Conservation (phyloP, 2,329 filamentous ascomycete genomes). For the Nemania abortiva region DNA sequence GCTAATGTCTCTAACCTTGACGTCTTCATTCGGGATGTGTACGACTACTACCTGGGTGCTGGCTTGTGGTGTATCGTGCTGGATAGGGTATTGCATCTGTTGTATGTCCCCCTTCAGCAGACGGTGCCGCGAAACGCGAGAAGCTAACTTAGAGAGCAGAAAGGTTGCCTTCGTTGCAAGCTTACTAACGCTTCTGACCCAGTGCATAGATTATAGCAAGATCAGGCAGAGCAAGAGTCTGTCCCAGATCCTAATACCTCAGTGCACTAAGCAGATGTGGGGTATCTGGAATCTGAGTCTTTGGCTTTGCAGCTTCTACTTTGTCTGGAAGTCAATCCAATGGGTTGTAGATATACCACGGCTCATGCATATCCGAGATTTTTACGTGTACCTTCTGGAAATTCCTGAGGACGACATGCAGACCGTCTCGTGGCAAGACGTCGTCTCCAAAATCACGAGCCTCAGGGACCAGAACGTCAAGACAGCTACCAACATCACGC, state of each 20-base stretch:
- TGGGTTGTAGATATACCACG: constrained; percentile 79
- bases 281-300: constrained; percentile 80
- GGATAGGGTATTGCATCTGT: constrained; percentile 75
- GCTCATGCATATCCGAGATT: constrained; percentile 83
- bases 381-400: constrained; percentile 84
- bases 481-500: constrained; percentile 71
- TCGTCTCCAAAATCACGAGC: constrained; percentile 86
- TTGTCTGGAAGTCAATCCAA: constrained; percentile 82
- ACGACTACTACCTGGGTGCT: constrained; percentile 85
- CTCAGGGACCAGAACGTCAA: constrained; percentile 88
- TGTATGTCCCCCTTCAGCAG: constrained; percentile 64
- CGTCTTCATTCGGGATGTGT: constrained; percentile 85
- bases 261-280: constrained; percentile 82
- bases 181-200: constrained; percentile 84
- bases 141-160: constrained; percentile 56
- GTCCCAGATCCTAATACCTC: constrained; percentile 70
- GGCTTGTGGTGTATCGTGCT: constrained; percentile 88
- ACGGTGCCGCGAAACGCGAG: constrained; percentile 9
- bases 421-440: constrained; percentile 92
- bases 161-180: constrained; percentile 86
- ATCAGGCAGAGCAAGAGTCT: constrained; percentile 73
- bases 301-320: constrained; percentile 88
- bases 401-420: constrained; percentile 89
- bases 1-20: constrained; percentile 91
- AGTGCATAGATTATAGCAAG: constrained; percentile 85